These are phyloP conservation scores for Boletus semigastroideus DNA, from an alignment of 1,284 basidiomycete genomes.

Conservation along the genomic window DNA sequence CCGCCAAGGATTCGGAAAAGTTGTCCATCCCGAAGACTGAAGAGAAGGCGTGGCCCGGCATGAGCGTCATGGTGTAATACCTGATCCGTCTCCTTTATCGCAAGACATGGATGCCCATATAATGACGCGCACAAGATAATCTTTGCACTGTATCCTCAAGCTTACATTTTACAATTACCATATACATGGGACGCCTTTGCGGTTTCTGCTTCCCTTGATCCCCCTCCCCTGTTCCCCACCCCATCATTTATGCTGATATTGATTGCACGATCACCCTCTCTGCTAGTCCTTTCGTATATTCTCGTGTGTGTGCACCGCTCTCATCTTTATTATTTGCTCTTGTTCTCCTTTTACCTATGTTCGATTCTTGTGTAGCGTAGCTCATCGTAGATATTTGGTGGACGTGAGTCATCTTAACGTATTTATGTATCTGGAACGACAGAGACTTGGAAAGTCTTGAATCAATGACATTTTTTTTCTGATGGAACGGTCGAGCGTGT, in stretches of 20 bases:
- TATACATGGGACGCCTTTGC: constrained; percentile 29
- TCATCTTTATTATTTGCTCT: constrained; percentile 29
- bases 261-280: constrained; percentile 25
- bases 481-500: background rate
- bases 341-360: constrained; percentile 4
- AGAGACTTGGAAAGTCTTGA: constrained; percentile 3
- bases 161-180: constrained; percentile 17
- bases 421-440: constrained; percentile 29
- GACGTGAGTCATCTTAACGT: constrained; percentile 19
- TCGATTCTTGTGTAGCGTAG: constrained; percentile 35
- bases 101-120: constrained; percentile 16
- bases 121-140: constrained; percentile 25
- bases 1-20: constrained; percentile 28
- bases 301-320: constrained; percentile 1
- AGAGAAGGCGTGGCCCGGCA: constrained; percentile 27
- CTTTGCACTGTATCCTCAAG: constrained; percentile 19
- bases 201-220: constrained; percentile 17
- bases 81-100: constrained; percentile 10
- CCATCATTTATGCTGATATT: constrained; percentile 34
- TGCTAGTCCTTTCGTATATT: constrained; percentile 18
- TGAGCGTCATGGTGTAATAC: constrained; percentile 29
- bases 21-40: constrained; percentile 25
- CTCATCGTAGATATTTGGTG: constrained; percentile 32
- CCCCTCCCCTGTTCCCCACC: constrained; percentile 7
- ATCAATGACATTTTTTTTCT: constrained; percentile 18